Evolutionary conservation across 179 eudicot species (phyloP).

Genomic region (Silene noctiflora): DNA sequence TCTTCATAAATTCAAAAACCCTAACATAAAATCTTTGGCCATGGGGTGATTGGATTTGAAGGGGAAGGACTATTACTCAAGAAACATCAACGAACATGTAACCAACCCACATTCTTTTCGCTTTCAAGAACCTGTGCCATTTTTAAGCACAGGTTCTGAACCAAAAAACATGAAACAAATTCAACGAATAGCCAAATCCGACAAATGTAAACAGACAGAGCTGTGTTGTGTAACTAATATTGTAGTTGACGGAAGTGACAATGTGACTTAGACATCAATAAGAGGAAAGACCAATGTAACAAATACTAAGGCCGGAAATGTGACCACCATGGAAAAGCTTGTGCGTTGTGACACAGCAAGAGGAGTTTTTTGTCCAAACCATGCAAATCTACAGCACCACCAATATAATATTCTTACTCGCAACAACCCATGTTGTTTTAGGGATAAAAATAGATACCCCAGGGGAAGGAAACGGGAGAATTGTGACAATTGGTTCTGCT

Average conservation of each 20-base stretch:
- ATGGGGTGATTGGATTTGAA: neutral
- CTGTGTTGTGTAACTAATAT: neutral
- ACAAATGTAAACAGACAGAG: neutral
- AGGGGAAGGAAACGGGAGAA: neutral
- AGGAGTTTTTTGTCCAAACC: neutral
- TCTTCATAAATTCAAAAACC: neutral
- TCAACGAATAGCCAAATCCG: neutral
- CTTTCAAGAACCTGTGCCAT: neutral
- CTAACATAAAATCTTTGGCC: neutral
- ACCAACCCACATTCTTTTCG: neutral
- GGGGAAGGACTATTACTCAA: neutral
- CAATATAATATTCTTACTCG: neutral
- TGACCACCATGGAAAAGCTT: neutral
- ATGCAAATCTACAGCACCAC: neutral
- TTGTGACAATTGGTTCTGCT: neutral
- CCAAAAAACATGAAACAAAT: neutral
- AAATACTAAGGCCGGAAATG: neutral
- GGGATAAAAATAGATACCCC: neutral
- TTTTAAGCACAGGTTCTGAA: neutral
- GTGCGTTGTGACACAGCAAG: neutral
- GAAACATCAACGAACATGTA: neutral
- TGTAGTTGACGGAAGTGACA: neutral
- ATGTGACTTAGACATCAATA: neutral
- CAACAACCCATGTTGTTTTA: neutral
- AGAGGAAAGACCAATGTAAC: neutral